Conservation (phyloP, 2,329 filamentous ascomycete species). For the Talaromyces rugulosus region DNA sequence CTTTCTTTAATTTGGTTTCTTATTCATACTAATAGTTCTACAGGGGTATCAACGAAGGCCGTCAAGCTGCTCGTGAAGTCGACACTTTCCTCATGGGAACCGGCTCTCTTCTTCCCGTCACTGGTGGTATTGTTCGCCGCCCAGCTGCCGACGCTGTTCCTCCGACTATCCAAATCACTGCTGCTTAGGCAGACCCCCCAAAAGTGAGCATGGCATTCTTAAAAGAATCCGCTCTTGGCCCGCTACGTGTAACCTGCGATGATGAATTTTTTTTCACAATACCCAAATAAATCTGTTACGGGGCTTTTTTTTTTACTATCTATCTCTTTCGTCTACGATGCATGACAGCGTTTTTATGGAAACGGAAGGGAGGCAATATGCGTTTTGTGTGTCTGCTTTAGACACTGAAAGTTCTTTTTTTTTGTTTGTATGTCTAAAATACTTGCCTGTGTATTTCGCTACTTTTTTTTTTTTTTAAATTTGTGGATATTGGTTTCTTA, state of each 20-base stretch:
- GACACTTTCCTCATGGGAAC: constrained; percentile 78
- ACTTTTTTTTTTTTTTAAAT: constrained; percentile 10
- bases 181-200: constrained; percentile 1
- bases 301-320: constrained; percentile 2
- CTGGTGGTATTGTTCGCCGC: constrained; percentile 86
- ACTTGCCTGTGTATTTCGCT: constrained; percentile 15
- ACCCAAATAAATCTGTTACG: constrained; percentile 1
- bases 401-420: constrained; percentile 12
- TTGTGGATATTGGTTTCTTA: constrained; percentile 11
- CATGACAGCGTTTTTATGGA: constrained; percentile 11
- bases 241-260: constrained; percentile 3
- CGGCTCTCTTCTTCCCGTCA: constrained; percentile 75
- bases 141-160: constrained; percentile 52
- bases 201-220: neutral
- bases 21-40: constrained; percentile 12
- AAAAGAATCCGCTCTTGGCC: neutral
- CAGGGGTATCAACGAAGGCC: constrained; percentile 95
- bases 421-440: constrained; percentile 19
- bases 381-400: constrained; percentile 11
- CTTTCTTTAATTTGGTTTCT: neutral
- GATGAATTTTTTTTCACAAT: constrained; percentile 1
- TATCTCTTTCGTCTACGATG: constrained; percentile 11
- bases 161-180: constrained; percentile 16
- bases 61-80: constrained; percentile 86
- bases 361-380: constrained; percentile 11